phyloP scores from a whole-genome alignment of 1,284 basidiomycete genomes.

The Cutaneotrichosporon arboriforme region DNA sequence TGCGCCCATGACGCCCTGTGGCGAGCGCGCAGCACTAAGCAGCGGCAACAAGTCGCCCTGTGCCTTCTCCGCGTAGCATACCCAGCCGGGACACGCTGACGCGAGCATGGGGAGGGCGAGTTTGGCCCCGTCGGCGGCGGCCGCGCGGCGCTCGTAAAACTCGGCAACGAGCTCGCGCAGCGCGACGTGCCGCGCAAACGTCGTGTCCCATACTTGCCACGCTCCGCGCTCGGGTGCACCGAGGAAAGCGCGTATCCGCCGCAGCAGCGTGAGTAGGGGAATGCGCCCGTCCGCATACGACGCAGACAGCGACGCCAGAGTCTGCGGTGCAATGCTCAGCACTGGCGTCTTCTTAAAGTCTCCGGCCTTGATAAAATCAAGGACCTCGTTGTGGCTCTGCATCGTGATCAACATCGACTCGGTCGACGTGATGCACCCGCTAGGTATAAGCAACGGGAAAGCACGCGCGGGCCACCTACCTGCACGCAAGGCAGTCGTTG shows the following conservation, averaged over 20 bases:
- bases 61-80: constrained; percentile 98
- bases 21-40: constrained; percentile 80
- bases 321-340: constrained; percentile 85
- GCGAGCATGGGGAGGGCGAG: constrained; percentile 75
- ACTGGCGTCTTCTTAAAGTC: constrained; percentile 60
- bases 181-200: constrained; percentile 83
- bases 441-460: constrained; percentile 40
- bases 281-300: constrained; percentile 53
- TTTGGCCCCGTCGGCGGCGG: constrained; percentile 17
- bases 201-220: constrained; percentile 78
- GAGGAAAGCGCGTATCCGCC: constrained; percentile 62
- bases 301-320: constrained; percentile 80
- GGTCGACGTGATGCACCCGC: constrained; percentile 96
- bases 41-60: constrained; percentile 90
- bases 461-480: constrained; percentile 33
- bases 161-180: constrained; percentile 76
- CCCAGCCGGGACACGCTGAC: constrained; percentile 97
- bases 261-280: constrained; percentile 59
- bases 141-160: constrained; percentile 63
- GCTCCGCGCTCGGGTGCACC: constrained; percentile 26
- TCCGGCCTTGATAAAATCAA: constrained; percentile 58
- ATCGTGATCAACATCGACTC: constrained; percentile 96
- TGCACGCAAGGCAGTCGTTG: constrained; percentile 72
- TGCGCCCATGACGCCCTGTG: constrained; percentile 90
- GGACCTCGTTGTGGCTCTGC: constrained; percentile 89